Evolutionary conservation across 2,329 filamentous ascomycete genomes (phyloP).

Genomic region (Boeremia exigua): DNA sequence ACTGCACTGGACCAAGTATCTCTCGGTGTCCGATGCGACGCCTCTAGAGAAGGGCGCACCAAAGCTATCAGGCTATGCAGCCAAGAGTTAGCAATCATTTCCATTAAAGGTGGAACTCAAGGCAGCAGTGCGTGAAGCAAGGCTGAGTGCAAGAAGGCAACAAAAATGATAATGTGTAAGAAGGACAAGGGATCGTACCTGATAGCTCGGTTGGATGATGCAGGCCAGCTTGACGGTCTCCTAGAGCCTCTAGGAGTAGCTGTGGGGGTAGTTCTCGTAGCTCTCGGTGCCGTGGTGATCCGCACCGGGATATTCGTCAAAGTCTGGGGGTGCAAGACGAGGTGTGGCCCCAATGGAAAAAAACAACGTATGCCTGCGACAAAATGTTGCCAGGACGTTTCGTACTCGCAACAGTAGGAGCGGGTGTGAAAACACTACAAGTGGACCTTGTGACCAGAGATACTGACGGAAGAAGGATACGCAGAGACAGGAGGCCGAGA

Average conservation of each 20-base stretch:
- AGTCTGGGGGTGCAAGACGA: slow-evolving; percentile 18
- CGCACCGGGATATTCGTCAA: slow-evolving; percentile 7
- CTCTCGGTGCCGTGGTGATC: slow-evolving; percentile 14
- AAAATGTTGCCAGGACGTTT: slow-evolving; percentile 33
- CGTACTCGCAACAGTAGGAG: slow-evolving; percentile 25
- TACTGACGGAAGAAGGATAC: slow-evolving; percentile 32
- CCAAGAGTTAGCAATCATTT: background rate
- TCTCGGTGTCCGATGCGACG: slow-evolving; percentile 25
- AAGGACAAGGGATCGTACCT: slow-evolving; percentile 39
- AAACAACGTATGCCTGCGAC: slow-evolving; percentile 28
- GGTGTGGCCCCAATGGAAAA: slow-evolving; percentile 23
- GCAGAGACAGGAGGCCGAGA: slow-evolving; percentile 43
- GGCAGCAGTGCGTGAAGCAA: slow-evolving; percentile 35
- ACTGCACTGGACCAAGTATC: slow-evolving; percentile 38
- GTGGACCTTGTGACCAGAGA: slow-evolving; percentile 40
- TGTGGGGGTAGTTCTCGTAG: slow-evolving; percentile 11
- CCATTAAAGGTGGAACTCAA: slow-evolving; percentile 7
- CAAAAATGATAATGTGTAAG: slow-evolving; percentile 12
- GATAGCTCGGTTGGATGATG: slow-evolving; percentile 42
- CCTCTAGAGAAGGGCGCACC: slow-evolving; percentile 37
- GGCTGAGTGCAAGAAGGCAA: slow-evolving; percentile 23
- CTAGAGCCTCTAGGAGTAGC: slow-evolving; percentile 19
- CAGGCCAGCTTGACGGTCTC: slow-evolving; percentile 47
- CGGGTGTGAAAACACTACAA: slow-evolving; percentile 30
- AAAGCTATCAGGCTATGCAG: slow-evolving; percentile 41